These are phyloP conservation scores for Pseudisothecium myosuroides DNA, from an alignment of 225 moss, liverwort and hornwort species.

Conservation along the genomic window DNA sequence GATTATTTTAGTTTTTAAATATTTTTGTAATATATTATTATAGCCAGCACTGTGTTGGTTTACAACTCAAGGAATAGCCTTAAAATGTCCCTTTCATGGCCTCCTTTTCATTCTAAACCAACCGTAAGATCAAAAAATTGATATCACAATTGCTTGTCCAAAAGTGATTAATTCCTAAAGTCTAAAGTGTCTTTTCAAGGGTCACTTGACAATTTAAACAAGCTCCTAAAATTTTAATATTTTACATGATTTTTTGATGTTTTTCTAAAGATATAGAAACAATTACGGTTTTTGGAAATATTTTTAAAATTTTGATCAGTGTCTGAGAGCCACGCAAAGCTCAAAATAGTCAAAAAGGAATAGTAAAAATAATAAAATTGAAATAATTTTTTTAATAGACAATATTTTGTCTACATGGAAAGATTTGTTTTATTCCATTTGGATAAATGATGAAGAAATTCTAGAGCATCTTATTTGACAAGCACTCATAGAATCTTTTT, in stretches of 20 bases:
- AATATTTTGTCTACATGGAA: not conserved
- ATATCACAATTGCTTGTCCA: accelerated
- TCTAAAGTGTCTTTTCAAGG: accelerated
- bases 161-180: not conserved
- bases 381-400: not conserved
- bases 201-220: not conserved
- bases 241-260: accelerated
- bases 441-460: not conserved
- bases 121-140: not conserved
- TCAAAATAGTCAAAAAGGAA: not conserved
- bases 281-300: accelerated
- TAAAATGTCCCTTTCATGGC: no score
- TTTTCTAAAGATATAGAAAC: not conserved
- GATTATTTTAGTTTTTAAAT: no score
- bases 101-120: no score
- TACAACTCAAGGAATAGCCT: no score
- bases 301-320: not conserved
- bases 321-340: accelerated
- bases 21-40: no score
- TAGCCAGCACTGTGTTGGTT: no score
- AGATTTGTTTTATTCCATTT: not conserved
- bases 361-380: not conserved
- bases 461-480: not conserved
- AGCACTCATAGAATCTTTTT: accelerated
- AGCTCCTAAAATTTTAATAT: not conserved